Evolutionary conservation across 2,329 filamentous ascomycete genomes (phyloP).

Genomic region (Paracoccidioides brasiliensis): DNA sequence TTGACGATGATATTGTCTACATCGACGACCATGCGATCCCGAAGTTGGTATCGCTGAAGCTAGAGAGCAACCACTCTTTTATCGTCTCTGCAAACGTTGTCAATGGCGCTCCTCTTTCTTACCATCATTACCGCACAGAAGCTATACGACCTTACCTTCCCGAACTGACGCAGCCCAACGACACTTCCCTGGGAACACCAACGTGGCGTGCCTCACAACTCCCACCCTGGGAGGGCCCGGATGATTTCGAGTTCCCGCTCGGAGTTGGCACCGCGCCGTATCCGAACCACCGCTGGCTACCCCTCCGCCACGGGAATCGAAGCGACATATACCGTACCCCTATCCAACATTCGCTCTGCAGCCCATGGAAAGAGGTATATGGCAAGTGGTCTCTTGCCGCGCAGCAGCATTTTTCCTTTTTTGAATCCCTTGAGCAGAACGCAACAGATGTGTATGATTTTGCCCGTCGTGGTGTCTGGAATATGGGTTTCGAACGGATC

Average conservation of each 20-base stretch:
- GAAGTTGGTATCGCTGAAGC: constrained; percentile 40
- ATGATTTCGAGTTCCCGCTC: constrained; percentile 18
- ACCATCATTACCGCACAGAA: constrained; percentile 42
- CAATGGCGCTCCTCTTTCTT: constrained; percentile 42
- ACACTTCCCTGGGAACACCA: constrained; percentile 9
- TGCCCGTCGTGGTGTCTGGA: background rate
- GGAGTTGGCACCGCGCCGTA: constrained; percentile 18
- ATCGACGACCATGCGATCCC: constrained; percentile 37
- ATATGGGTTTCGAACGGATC: constrained; percentile 32
- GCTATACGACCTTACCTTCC: constrained; percentile 43
- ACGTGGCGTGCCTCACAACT: constrained; percentile 24
- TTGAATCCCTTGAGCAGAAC: constrained; percentile 39
- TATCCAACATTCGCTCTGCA: constrained; percentile 37
- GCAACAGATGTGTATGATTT: constrained; percentile 34
- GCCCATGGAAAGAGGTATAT: constrained; percentile 31
- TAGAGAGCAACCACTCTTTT: constrained; percentile 38
- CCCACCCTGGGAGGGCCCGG: constrained; percentile 23
- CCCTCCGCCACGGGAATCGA: constrained; percentile 21
- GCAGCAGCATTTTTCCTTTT: constrained; percentile 33
- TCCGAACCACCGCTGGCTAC: constrained; percentile 39
- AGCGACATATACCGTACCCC: constrained; percentile 29
- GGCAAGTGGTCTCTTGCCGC: constrained; percentile 39
- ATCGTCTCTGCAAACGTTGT: constrained; percentile 45
- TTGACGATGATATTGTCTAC: constrained; percentile 33
- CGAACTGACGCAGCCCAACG: constrained; percentile 20